Conservation (phyloP, 108 stramenopile species). For the Fragilaria crotonensis region DNA sequence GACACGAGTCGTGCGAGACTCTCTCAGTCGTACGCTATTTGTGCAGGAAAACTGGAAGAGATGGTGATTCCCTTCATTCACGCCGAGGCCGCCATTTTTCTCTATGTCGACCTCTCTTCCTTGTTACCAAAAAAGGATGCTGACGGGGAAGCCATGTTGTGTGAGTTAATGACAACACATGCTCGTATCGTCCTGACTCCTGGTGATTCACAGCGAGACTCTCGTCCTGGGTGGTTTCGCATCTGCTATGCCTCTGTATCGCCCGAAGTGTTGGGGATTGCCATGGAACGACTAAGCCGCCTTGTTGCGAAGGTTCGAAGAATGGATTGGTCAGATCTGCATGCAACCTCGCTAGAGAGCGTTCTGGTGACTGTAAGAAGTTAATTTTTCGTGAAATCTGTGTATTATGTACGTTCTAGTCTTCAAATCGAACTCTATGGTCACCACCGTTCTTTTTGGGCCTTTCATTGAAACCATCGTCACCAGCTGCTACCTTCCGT, state of each 20-base stretch:
- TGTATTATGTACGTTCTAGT: too few species aligned
- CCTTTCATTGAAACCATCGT: too few species aligned
- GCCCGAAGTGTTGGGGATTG: constrained; percentile 63
- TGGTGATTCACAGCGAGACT: constrained; percentile 62
- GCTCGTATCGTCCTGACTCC: constrained; percentile 81
- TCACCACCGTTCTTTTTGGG: too few species aligned
- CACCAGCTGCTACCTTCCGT: not conserved
- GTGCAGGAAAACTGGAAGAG: constrained; percentile 54
- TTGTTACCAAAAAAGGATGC: constrained; percentile 48
- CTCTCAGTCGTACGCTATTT: constrained; percentile 44
- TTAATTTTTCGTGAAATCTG: too few species aligned
- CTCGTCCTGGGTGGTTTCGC: constrained; percentile 80
- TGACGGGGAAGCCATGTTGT: constrained; percentile 67
- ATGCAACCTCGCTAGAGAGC: constrained; percentile 38
- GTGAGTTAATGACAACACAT: constrained; percentile 47
- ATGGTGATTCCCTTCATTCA: constrained; percentile 77
- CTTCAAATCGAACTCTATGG: too few species aligned
- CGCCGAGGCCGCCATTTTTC: constrained; percentile 76
- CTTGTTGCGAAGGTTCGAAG: constrained; percentile 63
- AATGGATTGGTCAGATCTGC: constrained; percentile 69
- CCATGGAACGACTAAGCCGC: constrained; percentile 71
- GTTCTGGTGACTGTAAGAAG: too few species aligned
- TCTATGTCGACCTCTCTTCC: constrained; percentile 82
- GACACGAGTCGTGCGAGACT: constrained; percentile 47
- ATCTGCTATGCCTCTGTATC: constrained; percentile 80